These are phyloP conservation scores for Hexamita inflata DNA, from an alignment of 208 protist species.

Conservation along the genomic window DNA sequence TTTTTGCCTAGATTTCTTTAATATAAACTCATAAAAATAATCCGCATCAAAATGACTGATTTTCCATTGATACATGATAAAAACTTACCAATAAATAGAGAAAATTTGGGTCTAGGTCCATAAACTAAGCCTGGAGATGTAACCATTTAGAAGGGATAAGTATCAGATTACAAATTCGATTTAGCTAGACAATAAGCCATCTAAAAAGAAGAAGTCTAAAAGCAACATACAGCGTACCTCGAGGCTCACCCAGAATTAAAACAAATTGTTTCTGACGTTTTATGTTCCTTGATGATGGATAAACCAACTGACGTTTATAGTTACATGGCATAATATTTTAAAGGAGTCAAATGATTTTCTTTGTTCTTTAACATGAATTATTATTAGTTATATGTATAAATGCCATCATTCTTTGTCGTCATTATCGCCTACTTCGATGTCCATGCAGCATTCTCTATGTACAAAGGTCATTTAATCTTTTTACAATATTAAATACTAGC, in stretches of 20 bases:
- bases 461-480: too few species aligned
- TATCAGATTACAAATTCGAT: conserved; percentile 15
- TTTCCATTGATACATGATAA: conserved; percentile 8
- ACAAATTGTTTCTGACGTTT: background rate
- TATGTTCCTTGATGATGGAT: background rate
- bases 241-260: conserved; percentile 16
- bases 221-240: conserved; percentile 17
- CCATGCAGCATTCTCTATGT: too few species aligned
- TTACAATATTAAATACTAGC: too few species aligned
- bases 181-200: background rate
- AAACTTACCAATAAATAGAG: background rate
- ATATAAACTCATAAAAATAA: background rate
- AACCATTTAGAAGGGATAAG: background rate
- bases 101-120: conserved; percentile 1
- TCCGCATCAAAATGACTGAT: background rate
- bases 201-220: background rate
- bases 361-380: too few species aligned
- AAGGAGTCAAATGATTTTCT: too few species aligned
- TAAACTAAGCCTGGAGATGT: background rate
- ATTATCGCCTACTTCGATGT: too few species aligned
- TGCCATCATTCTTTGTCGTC: too few species aligned
- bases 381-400: too few species aligned
- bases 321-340: background rate
- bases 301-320: conserved; percentile 17
- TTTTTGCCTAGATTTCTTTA: too few species aligned